Evolutionary conservation across 148 eudicot genomes (phyloP).

Genomic region (Silene conica): DNA sequence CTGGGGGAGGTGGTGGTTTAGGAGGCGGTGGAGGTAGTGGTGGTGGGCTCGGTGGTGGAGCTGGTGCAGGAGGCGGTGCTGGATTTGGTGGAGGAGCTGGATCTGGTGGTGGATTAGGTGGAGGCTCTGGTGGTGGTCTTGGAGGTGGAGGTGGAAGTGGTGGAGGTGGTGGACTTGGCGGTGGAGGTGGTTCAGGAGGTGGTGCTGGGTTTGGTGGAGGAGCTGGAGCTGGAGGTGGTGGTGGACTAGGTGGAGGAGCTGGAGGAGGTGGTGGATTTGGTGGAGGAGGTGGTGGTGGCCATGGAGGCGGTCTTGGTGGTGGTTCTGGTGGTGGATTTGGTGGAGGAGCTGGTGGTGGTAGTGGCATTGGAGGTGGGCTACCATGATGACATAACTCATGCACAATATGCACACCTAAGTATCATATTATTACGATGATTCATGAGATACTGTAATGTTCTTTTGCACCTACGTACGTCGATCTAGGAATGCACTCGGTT

Average conservation of each 20-base stretch:
- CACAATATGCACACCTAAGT: neutral
- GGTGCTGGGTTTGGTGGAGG: constrained; percentile 17
- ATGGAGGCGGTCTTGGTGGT: neutral
- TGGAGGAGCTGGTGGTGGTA: constrained; percentile 7
- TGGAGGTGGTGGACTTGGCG: constrained; percentile 5
- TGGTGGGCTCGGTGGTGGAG: neutral
- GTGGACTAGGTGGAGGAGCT: neutral
- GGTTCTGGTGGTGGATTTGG: constrained; percentile 5
- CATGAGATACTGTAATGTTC: neutral
- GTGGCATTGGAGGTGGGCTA: constrained; percentile 2
- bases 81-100: neutral
- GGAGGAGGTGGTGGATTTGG: neutral
- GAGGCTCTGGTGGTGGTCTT: neutral
- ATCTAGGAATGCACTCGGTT: neutral
- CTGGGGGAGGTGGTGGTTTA: constrained; percentile 14
- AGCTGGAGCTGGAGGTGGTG: neutral
- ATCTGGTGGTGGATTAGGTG: neutral
- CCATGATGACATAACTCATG: neutral
- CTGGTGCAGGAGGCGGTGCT: too few species aligned
- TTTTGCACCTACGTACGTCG: neutral
- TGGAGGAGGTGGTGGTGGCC: constrained; percentile 11
- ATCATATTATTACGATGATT: too few species aligned
- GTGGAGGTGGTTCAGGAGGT: neutral
- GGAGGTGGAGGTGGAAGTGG: neutral
- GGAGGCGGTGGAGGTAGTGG: constrained; percentile 17